Evolutionary conservation across 139 green algal species (phyloP), one percentile per base, ranked within the genome.

Genomic region (Auxenochlorella protothecoides): DNA sequence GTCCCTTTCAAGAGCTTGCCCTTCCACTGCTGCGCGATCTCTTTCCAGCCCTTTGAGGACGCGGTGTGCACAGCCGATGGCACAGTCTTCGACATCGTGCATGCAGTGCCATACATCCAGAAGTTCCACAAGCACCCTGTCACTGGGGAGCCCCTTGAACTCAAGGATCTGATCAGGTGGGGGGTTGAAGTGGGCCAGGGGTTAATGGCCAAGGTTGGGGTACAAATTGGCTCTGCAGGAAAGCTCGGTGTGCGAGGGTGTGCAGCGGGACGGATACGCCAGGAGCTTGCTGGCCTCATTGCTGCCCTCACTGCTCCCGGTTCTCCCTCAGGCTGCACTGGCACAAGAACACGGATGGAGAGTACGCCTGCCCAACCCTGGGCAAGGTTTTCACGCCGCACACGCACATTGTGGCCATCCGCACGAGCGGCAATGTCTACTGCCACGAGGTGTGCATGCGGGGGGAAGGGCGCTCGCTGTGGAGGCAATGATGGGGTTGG

Each of bases 341-440:
- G 69, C 79, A 94, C 75, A 96, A 96, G 82, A 98, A 97, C 69
- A 71, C 70, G 53, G 86, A 92, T 13, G 83, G 83, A 4, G 84
- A 93, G 81, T 97, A 92, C 76, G 66, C 81, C 53, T 98, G 93
- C 83, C 95, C 95, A 0, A 88, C 97, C 16, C 90, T 96, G 61
- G 81, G 88, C 73, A 97, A 97, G 79, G 85, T 96, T 59, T 98
- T 98, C 85, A 98, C 92, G 6, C 85, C 93, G 71, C 86, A 92
- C 86, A 96, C 93, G 0, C 94, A 97, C 88, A 97, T 99, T 71
- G 94, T 94, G 51, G 94, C 94, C 3, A 72, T 98, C 27, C 84
- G 81, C 27, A 70, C 87, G 56, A 93, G 87, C 0, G 92, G 92
- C 70, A 96, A 96, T 44, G 76, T 83, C 27, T 83, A 83, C 72